Evolutionary conservation across 805 yeast genomes (phyloP), one percentile per base, ranked within the genome.

Genomic region (Metschnikowia bowlesiae): DNA sequence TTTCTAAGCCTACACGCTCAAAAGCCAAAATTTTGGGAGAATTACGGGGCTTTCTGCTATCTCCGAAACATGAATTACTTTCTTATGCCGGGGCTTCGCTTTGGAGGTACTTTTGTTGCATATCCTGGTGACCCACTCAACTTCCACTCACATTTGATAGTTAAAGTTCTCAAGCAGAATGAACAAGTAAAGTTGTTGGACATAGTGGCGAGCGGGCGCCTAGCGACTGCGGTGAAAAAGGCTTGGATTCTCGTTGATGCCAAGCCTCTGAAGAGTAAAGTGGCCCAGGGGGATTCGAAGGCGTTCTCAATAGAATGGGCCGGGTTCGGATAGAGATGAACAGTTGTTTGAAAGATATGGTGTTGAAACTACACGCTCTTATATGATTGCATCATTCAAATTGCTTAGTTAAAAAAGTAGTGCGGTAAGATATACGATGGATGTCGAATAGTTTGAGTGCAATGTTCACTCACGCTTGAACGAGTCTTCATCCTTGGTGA

Each of bases 81-180:
- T 50, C 57, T 87, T 14, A 76, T 89, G 32, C 97, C 98, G 0
- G 99, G 99, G 0, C 70, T 90, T 32, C 77, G 96, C 51, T 92
- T 91, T 66, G 99, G 99, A 2, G 95, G 96, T 5, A 82, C 82
- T 48, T 90, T 82, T 60, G 80, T 94, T 50, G 90, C 91, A 1
- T 92, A 92, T 56, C 98, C 97, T 0, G 98, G 97, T 1, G 99
- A 92, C 63, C 96, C 98, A 7, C 70, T 92, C 48, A 67, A 94
- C 43, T 94, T 82, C 61, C 99, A 92, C 67, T 87, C 97, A 2
- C 97, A 92, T 65, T 74, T 83, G 55, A 84, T 88, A 5, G 86
- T 88, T 2, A 79, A 80, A 44, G 54, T 50, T 18, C 39, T 53
- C 28, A 73, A 83, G 0, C 68, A 66, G 28, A 71, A 73, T 16